Percentiles rank a stretch among this genome's conserved stretches.
Conservation (phyloP, 2,329 filamentous ascomycete species). For the Atkinsonella texensis region DNA sequence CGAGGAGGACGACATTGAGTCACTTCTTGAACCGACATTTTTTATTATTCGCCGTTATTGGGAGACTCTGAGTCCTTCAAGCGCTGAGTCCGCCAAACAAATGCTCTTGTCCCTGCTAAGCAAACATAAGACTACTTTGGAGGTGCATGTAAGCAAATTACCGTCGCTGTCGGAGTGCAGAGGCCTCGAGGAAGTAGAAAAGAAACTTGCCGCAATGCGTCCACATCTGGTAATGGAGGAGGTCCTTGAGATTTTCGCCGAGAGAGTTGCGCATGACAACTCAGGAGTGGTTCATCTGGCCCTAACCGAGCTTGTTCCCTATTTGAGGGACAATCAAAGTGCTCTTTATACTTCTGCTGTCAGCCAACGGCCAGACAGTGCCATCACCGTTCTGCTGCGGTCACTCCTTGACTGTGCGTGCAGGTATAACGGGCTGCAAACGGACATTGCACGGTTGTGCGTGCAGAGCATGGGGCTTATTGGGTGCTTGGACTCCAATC, state of each 20-base stretch:
- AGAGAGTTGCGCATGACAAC: conserved; percentile 72
- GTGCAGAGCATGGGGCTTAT: conserved; percentile 78
- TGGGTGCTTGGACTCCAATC: conserved; percentile 84
- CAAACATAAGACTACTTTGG: conserved; percentile 48
- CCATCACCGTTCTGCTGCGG: conserved; percentile 60
- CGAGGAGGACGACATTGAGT: conserved; percentile 65
- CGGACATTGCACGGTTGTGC: conserved; percentile 59
- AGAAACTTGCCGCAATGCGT: conserved; percentile 53
- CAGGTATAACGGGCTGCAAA: conserved; percentile 59
- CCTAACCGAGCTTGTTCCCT: conserved; percentile 62
- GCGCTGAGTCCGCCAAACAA: conserved; percentile 45
- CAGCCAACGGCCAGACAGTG: conserved; percentile 70
- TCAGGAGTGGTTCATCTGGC: conserved; percentile 74
- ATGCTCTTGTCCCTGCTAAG: conserved; percentile 55
- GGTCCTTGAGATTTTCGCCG: conserved; percentile 38
- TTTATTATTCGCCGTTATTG: conserved; percentile 79
- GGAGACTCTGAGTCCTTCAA: conserved; percentile 49
- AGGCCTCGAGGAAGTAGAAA: conserved; percentile 55
- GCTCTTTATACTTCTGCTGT: conserved; percentile 69
- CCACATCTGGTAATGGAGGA: conserved; percentile 15
- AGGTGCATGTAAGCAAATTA: conserved; percentile 58
- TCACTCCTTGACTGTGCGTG: conserved; percentile 76
- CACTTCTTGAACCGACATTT: conserved; percentile 78
- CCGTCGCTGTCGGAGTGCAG: conserved; percentile 66
- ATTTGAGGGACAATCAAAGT: conserved; percentile 60